Conservation (phyloP, 257 asterid species). For the Nicotiana obtusifolia region DNA sequence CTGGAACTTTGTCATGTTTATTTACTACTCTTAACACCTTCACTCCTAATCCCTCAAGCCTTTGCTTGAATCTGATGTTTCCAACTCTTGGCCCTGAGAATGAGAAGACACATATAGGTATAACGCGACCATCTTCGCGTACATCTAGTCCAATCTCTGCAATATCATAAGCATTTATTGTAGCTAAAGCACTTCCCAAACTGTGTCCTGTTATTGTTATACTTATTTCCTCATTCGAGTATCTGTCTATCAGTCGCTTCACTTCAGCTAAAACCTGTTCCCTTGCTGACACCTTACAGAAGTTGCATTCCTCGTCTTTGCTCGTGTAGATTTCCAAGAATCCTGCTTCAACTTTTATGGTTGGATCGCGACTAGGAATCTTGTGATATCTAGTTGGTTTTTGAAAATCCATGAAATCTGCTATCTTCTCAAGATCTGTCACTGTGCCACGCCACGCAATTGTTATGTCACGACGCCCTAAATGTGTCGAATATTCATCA, state of each 20-base stretch:
- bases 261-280: constrained; percentile 23
- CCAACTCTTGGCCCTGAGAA: constrained; percentile 30
- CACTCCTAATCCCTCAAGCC: constrained; percentile 13
- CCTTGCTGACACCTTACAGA: constrained; percentile 15
- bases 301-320: background rate
- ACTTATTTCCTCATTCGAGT: too few relatives aligned
- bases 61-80: constrained; percentile 14
- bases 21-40: constrained; percentile 20
- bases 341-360: constrained; percentile 15
- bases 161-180: constrained; percentile 24
- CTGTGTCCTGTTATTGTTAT: constrained; percentile 22
- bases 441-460: constrained; percentile 26
- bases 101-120: constrained; percentile 14
- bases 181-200: constrained; percentile 24
- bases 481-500: constrained; percentile 11
- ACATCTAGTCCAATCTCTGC: constrained; percentile 20
- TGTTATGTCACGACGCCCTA: constrained; percentile 25
- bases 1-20: constrained; percentile 10
- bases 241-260: constrained; percentile 13
- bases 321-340: background rate
- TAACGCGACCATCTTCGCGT: background rate
- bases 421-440: constrained; percentile 25
- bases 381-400: constrained; percentile 7
- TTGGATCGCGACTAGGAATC: constrained; percentile 15
- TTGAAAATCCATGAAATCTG: constrained; percentile 25